Conservation (phyloP, 176 grass and related monocot genomes). For the Puccinellia tenuiflora region DNA sequence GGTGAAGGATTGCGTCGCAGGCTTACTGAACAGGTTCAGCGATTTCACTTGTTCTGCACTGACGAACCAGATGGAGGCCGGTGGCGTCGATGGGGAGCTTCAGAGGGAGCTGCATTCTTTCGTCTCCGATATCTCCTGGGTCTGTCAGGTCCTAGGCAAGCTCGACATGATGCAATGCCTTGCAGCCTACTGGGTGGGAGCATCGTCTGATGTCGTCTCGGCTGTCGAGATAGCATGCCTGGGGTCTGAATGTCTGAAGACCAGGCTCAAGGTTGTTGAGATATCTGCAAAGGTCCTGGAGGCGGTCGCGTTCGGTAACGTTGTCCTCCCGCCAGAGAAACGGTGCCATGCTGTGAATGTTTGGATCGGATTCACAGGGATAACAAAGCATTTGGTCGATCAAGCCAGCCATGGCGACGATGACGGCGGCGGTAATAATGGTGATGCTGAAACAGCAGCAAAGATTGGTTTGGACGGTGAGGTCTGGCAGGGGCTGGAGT, state of each 20-base stretch:
- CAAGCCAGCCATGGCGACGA: conserved; percentile 3
- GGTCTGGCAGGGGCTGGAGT: conserved; percentile 67
- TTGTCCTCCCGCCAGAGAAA: conserved; percentile 42
- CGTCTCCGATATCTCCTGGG: conserved; percentile 70
- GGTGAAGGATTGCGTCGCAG: no score
- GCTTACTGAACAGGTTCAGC: no score
- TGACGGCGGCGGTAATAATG: neutral
- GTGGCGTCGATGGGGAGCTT: neutral
- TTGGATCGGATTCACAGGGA: conserved; percentile 57
- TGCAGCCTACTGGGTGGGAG: conserved; percentile 57
- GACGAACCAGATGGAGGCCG: no score
- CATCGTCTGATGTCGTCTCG: conserved; percentile 33
- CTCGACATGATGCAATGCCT: conserved; percentile 86
- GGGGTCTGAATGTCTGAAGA: conserved; percentile 22
- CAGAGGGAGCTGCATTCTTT: conserved; percentile 28
- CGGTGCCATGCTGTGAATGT: conserved; percentile 45
- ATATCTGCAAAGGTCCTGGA: conserved; percentile 69
- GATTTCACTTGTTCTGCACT: no score
- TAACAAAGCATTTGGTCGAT: conserved; percentile 31
- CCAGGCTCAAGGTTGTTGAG: conserved; percentile 63
- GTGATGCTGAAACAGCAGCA: neutral
- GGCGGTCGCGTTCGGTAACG: conserved; percentile 56
- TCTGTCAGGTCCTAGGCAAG: conserved; percentile 71
- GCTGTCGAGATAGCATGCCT: neutral
- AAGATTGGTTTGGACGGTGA: conserved; percentile 43